Percentiles rank a stretch among this genome's conserved stretches.
phyloP scores from a whole-genome alignment of 768 basidiomycete genomes.

The Phylloporus scabripes region DNA sequence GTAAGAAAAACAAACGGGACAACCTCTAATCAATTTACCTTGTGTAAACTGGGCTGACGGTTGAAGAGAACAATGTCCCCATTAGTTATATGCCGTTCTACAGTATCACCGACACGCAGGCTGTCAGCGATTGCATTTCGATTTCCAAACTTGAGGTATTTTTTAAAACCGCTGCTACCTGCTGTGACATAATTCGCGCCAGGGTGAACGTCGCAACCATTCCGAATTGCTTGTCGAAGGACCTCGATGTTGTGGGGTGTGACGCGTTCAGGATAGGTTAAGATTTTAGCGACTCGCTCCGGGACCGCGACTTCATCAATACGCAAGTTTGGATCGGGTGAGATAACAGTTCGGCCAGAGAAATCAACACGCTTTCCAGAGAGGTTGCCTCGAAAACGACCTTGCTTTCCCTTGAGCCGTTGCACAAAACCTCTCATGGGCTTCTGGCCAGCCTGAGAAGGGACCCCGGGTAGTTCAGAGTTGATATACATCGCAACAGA shows the following conservation, averaged over 20 bases:
- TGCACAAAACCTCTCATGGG: slow-evolving; percentile 98
- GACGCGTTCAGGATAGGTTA: slow-evolving; percentile 96
- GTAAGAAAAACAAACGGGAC: background rate
- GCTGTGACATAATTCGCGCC: slow-evolving; percentile 92
- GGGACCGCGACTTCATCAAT: slow-evolving; percentile 99
- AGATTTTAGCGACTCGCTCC: slow-evolving; percentile 86
- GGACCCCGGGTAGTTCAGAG: slow-evolving; percentile 92
- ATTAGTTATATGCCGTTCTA: slow-evolving; percentile 92
- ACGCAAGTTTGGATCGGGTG: slow-evolving; percentile 96
- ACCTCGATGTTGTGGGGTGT: slow-evolving; percentile 83
- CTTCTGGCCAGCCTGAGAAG: slow-evolving; percentile 80
- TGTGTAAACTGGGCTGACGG: slow-evolving; percentile 97
- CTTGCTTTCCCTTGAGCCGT: slow-evolving; percentile 97
- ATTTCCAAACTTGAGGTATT: slow-evolving; percentile 86
- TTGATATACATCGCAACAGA: slow-evolving; percentile 98
- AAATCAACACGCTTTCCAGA: slow-evolving; percentile 99
- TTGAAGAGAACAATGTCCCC: slow-evolving; percentile 98
- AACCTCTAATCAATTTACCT: slow-evolving; percentile 40
- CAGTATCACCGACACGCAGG: slow-evolving; percentile 81
- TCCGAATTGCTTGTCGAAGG: slow-evolving; percentile 72
- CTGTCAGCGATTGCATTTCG: slow-evolving; percentile 74
- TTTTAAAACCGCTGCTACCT: slow-evolving; percentile 75
- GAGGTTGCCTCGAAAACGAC: slow-evolving; percentile 95
- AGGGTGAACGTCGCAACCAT: slow-evolving; percentile 87
- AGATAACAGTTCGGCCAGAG: slow-evolving; percentile 96